Percentiles rank a stretch among this genome's conserved stretches.
These are phyloP conservation scores for Suhomyces canberraensis DNA, from an alignment of 805 yeast species.

Conservation along the genomic window DNA sequence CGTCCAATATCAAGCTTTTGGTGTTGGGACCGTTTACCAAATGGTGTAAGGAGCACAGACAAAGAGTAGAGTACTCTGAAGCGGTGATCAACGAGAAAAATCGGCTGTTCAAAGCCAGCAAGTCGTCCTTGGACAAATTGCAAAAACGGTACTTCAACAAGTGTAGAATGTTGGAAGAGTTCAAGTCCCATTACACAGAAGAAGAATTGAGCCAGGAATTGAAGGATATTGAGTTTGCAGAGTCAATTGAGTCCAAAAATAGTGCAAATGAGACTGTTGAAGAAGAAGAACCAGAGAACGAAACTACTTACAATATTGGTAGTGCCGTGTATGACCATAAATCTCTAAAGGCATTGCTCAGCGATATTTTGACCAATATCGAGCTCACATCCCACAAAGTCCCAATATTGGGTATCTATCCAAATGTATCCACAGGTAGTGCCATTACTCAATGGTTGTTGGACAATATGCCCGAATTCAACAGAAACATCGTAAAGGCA, in stretches of 20 bases:
- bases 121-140: constrained; percentile 48
- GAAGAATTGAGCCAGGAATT: constrained; percentile 39
- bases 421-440: constrained; percentile 59
- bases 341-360: constrained; percentile 32
- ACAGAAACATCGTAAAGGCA: constrained; percentile 51
- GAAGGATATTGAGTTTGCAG: constrained; percentile 17
- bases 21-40: constrained; percentile 68
- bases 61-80: constrained; percentile 61
- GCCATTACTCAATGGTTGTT: constrained; percentile 59
- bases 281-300: constrained; percentile 16
- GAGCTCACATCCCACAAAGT: constrained; percentile 56
- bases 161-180: constrained; percentile 70
- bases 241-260: constrained; percentile 4
- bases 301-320: constrained; percentile 28
- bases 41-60: constrained; percentile 74
- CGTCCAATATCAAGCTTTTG: constrained; percentile 54
- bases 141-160: constrained; percentile 74
- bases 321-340: constrained; percentile 25
- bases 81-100: constrained; percentile 49
- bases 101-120: constrained; percentile 48
- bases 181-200: constrained; percentile 45
- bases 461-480: constrained; percentile 40
- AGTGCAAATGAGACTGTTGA: constrained; percentile 13
- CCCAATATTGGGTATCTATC: constrained; percentile 67
- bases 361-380: constrained; percentile 40